These are phyloP conservation scores for Annona cherimola DNA, from an alignment of 164 flowering plant genomes.

Conservation along the genomic window DNA sequence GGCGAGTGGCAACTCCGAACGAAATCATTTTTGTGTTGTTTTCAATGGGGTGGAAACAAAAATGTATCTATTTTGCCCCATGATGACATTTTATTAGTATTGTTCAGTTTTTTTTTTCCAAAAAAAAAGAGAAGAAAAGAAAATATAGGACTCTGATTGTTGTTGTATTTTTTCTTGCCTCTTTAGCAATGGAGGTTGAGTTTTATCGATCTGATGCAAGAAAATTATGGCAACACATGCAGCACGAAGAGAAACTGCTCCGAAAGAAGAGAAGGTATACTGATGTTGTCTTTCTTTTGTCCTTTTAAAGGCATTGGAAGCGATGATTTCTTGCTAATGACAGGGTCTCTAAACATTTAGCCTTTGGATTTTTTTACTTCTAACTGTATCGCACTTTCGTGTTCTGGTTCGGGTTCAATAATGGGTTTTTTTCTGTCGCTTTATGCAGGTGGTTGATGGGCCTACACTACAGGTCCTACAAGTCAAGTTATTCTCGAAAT, in stretches of 20 bases:
- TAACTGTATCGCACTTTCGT: too few species aligned
- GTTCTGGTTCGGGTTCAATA: too few species aligned
- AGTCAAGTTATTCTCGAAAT: background rate
- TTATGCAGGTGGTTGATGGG: conserved; percentile 24
- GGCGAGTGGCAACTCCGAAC: too few species aligned
- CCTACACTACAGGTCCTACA: conserved; percentile 6
- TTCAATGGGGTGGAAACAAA: too few species aligned
- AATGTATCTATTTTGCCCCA: too few species aligned
- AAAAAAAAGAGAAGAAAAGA: too few species aligned
- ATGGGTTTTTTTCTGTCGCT: background rate
- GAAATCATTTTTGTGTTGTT: too few species aligned
- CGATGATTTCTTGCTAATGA: background rate
- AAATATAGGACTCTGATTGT: too few species aligned
- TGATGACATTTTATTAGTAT: too few species aligned
- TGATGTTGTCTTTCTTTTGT: background rate
- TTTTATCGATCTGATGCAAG: conserved; percentile 2
- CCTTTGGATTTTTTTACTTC: too few species aligned
- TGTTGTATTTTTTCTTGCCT: background rate
- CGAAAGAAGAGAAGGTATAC: conserved; percentile 15
- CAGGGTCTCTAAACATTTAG: too few species aligned
- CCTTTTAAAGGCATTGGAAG: background rate
- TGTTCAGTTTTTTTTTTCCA: too few species aligned
- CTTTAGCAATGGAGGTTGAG: conserved; percentile 8
- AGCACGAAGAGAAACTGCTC: conserved; percentile 16
- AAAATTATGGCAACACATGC: conserved; percentile 6